Conservation (phyloP, 2,329 filamentous ascomycete genomes). For the Xylaria arbuscula region DNA sequence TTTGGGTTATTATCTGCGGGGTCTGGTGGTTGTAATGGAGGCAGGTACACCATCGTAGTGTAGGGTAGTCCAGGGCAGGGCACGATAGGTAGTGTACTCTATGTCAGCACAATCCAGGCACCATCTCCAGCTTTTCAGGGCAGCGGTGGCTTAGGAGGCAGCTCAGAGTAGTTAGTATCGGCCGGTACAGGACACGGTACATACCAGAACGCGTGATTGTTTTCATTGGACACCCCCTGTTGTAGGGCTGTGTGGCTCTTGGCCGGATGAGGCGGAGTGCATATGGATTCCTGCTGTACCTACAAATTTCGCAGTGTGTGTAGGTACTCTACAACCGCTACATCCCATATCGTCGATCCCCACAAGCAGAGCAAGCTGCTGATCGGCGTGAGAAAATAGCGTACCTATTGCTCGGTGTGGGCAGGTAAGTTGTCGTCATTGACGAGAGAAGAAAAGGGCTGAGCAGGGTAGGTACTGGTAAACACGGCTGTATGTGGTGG, state of each 20-base stretch:
- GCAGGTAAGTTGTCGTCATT: slow-evolving; percentile 16
- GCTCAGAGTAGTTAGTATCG: neutral
- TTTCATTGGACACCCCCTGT: neutral
- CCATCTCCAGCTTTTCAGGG: slow-evolving; percentile 26
- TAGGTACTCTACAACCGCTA: neutral
- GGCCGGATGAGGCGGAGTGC: slow-evolving; percentile 33
- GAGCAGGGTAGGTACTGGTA: slow-evolving; percentile 4
- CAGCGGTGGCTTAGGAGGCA: slow-evolving; percentile 10
- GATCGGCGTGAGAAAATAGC: slow-evolving; percentile 33
- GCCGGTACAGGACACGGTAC: no score
- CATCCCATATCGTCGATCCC: neutral
- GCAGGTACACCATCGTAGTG: neutral
- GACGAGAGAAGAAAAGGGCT: slow-evolving; percentile 1
- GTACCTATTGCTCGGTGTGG: slow-evolving; percentile 25
- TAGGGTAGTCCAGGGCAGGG: neutral
- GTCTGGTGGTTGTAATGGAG: slow-evolving; percentile 9
- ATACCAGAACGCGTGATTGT: neutral
- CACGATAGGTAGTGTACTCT: neutral
- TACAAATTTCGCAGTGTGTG: neutral
- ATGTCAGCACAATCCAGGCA: slow-evolving; percentile 22
- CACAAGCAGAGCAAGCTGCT: slow-evolving; percentile 1
- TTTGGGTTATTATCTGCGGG: slow-evolving; percentile 12
- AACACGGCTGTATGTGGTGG: neutral
- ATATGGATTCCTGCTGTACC: slow-evolving; percentile 9
- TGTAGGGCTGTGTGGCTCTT: slow-evolving; percentile 30